A percentile compares a stretch with the other conserved stretches of the same genome.
Evolutionary conservation across 2,329 filamentous ascomycete genomes (phyloP).

Genomic region (Claviceps sp.): DNA sequence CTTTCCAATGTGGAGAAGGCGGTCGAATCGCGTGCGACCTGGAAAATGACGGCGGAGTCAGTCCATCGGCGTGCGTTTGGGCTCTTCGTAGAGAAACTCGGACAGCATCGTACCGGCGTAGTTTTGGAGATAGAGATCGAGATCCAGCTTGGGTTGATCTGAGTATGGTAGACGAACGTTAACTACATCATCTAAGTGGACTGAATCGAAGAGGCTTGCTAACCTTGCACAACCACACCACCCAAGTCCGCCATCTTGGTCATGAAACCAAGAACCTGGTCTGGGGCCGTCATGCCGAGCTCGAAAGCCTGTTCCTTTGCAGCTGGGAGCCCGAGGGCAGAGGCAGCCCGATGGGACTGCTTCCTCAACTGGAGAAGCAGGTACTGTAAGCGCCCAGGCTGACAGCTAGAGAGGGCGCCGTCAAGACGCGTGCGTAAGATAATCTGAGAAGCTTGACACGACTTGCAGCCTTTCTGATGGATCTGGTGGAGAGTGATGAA

Average conservation of each 20-base stretch:
- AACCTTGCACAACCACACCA: slow-evolving; percentile 35
- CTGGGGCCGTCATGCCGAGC: slow-evolving; percentile 22
- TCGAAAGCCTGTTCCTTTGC: neutral
- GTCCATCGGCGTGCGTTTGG: neutral
- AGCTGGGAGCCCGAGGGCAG: neutral
- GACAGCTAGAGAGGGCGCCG: neutral
- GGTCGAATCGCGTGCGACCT: slow-evolving; percentile 72
- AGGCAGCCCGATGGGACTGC: neutral
- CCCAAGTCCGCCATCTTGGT: slow-evolving; percentile 32
- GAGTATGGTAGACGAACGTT: neutral
- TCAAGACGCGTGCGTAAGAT: neutral
- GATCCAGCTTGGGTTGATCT: slow-evolving; percentile 79
- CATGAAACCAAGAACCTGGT: slow-evolving; percentile 28
- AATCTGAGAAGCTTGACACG: neutral
- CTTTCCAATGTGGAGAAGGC: slow-evolving; percentile 69
- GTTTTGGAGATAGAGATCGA: slow-evolving; percentile 82
- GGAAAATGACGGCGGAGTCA: slow-evolving; percentile 1
- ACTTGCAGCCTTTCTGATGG: neutral
- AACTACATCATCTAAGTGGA: neutral
- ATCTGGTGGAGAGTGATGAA: neutral
- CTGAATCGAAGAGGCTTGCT: slow-evolving; percentile 2
- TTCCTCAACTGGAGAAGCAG: neutral
- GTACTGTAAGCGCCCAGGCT: neutral
- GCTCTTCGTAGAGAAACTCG: neutral
- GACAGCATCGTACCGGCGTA: slow-evolving; percentile 52